Conservation (phyloP, 805 yeast species). For the Dipodascus albidus region DNA sequence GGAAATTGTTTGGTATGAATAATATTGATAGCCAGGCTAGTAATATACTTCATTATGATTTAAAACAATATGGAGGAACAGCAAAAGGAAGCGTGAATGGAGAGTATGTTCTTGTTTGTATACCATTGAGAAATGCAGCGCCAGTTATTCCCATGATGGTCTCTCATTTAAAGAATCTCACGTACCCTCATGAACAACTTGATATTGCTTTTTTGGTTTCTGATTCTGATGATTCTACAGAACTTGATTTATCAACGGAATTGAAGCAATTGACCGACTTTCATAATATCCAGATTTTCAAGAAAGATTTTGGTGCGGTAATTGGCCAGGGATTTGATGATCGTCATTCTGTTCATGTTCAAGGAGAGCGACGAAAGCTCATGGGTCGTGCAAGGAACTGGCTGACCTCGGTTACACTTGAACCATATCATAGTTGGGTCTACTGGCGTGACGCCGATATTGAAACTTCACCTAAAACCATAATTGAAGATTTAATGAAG, state of each 20-base stretch:
- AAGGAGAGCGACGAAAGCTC: constrained; percentile 88
- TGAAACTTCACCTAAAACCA: constrained; percentile 79
- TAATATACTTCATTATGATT: constrained; percentile 55
- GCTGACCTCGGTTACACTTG: constrained; percentile 77
- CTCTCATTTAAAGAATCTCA: constrained; percentile 61
- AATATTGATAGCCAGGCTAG: not conserved
- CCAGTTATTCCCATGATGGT: constrained; percentile 80
- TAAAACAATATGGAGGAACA: constrained; percentile 48
- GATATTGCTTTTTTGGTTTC: constrained; percentile 74
- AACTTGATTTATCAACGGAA: constrained; percentile 45
- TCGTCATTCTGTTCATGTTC: constrained; percentile 94
- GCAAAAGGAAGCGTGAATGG: constrained; percentile 63
- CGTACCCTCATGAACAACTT: constrained; percentile 69
- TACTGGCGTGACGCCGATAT: constrained; percentile 99
- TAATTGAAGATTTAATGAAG: constrained; percentile 87
- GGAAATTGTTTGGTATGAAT: not conserved
- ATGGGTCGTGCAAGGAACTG: constrained; percentile 97
- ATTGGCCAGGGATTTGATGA: constrained; percentile 93
- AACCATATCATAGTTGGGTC: constrained; percentile 93
- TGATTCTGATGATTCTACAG: constrained; percentile 79
- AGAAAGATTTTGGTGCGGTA: constrained; percentile 88
- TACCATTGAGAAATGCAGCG: constrained; percentile 86
- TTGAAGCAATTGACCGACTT: constrained; percentile 51
- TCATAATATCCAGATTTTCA: constrained; percentile 67
- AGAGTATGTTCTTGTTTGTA: constrained; percentile 71